Evolutionary conservation across 257 asterid species (phyloP).

Genomic region (Thymus quinquecostatus): DNA sequence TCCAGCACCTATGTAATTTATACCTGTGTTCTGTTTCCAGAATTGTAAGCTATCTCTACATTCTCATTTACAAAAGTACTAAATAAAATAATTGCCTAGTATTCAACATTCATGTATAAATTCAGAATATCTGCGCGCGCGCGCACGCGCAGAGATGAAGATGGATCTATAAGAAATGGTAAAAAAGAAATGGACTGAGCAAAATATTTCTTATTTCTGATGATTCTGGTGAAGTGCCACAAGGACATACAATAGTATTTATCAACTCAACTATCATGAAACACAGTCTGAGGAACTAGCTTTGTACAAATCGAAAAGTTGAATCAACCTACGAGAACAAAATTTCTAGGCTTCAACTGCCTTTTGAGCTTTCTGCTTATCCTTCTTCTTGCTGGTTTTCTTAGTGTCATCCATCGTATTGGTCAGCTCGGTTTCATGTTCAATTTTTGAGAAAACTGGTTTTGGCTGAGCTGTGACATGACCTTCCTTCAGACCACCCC

Average conservation of each 20-base stretch:
- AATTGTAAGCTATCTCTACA: conserved; percentile 15
- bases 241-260: background rate
- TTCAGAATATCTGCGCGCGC: background rate
- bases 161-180: background rate
- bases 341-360: conserved; percentile 59
- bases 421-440: conserved; percentile 47
- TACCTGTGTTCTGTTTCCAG: conserved; percentile 12
- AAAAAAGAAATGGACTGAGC: conserved; percentile 2
- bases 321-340: conserved; percentile 11
- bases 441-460: conserved; percentile 86
- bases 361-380: conserved; percentile 44
- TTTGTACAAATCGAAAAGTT: conserved; percentile 19
- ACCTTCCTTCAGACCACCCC: conserved; percentile 92
- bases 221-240: background rate
- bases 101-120: background rate
- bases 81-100: background rate
- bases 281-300: conserved; percentile 9
- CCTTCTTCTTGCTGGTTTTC: conserved; percentile 50
- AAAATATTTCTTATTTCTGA: conserved; percentile 6
- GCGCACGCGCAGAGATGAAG: background rate
- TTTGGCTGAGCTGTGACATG: conserved; percentile 69
- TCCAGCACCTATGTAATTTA: conserved; percentile 41
- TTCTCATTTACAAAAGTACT: conserved; percentile 16
- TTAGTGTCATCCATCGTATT: conserved; percentile 47
- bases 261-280: conserved; percentile 20